Base-by-base conservation (phyloP, 495 filamentous ascomycete species). In the Aspergillus baeticus region DNA sequence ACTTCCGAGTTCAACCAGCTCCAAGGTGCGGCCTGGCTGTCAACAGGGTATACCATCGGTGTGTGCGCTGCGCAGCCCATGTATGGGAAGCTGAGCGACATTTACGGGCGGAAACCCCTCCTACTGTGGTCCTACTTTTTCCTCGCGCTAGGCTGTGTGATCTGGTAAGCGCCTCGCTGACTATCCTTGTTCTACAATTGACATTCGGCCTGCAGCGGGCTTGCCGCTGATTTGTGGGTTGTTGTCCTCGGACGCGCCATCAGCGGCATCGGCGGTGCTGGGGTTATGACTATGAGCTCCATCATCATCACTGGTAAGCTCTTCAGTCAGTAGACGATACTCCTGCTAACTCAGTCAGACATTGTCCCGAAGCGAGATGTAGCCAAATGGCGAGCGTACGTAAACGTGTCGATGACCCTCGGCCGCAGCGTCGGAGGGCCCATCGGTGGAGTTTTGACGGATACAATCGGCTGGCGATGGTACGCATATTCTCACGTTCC, bases 401-500 rank as follows among this genome's bases (percentile, higher is more conserved):
- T 87, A 20, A 89, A 90, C 55, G 75, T 88, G 11, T 71, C 83
- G 6, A 79, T 81, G 57, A 88, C 84, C 0, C 71, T 82, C 3
- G 86, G 86, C 8, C 77, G 87, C n/a, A 83, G 79, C 52, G 52
- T 85, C 11, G 86, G 87, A 5, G 86, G 86, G 0, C 85, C 85
- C 1, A 33, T 86, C 0, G 87, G 87, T 1, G 87, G 87, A 0
- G 83, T 74, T 58, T 65, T 90, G 10, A 82, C 84, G 10, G 84
- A 90, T 56, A 78, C 79, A 1, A 76, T 87, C 22, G 84, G 85
- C 47, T 89, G 86, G 86, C 72, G 86, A 64, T 88, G 84, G 85
- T 84, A 50, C 11, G 50, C 41, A 13, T 34, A 8, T 2, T 6
- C 17, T 23, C n/a, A 10, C 18, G 11, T 26, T 20, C n/a, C 21